Percentiles rank a stretch among this genome's conserved stretches.
These are phyloP conservation scores for Malania oleifera DNA, from an alignment of 164 flowering plant genomes.

Conservation along the genomic window DNA sequence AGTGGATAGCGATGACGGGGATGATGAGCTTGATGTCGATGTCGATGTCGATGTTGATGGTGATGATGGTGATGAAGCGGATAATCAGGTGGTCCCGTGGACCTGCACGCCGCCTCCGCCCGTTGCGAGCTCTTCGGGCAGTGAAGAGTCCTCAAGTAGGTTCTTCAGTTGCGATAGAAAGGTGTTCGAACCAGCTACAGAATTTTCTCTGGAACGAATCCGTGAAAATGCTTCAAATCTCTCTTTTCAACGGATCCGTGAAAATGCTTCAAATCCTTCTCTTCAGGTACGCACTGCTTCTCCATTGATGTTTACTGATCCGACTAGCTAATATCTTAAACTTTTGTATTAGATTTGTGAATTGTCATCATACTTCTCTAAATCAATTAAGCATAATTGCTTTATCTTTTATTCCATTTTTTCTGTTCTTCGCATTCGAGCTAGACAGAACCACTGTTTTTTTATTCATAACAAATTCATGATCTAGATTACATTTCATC, in stretches of 20 bases:
- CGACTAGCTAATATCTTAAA: neutral
- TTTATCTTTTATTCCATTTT: neutral
- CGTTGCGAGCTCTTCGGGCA: constrained; percentile 22
- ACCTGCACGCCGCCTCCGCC: constrained; percentile 27
- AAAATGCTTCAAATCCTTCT: constrained; percentile 15
- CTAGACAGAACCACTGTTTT: neutral
- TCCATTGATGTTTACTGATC: neutral
- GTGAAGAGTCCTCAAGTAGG: constrained; percentile 15
- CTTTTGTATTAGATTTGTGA: too few species aligned
- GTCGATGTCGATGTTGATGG: constrained; percentile 11
- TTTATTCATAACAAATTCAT: too few species aligned
- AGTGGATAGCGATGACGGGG: constrained; percentile 10
- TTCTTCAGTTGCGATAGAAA: neutral
- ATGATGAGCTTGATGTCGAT: constrained; percentile 6
- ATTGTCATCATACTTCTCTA: too few species aligned
- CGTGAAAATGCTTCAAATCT: constrained; percentile 16
- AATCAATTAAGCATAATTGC: too few species aligned
- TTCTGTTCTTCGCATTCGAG: too few species aligned
- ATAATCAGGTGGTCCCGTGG: constrained; percentile 43
- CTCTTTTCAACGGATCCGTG: constrained; percentile 16
- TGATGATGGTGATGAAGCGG: constrained; percentile 23
- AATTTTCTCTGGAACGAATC: constrained; percentile 13
- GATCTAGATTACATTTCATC: neutral
- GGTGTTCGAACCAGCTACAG: neutral
- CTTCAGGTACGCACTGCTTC: constrained; percentile 7